A percentile compares a stretch with the other conserved stretches of the same genome.
phyloP scores from a whole-genome alignment of 1,284 basidiomycete species.

The Cutaneotrichosporon sp. region DNA sequence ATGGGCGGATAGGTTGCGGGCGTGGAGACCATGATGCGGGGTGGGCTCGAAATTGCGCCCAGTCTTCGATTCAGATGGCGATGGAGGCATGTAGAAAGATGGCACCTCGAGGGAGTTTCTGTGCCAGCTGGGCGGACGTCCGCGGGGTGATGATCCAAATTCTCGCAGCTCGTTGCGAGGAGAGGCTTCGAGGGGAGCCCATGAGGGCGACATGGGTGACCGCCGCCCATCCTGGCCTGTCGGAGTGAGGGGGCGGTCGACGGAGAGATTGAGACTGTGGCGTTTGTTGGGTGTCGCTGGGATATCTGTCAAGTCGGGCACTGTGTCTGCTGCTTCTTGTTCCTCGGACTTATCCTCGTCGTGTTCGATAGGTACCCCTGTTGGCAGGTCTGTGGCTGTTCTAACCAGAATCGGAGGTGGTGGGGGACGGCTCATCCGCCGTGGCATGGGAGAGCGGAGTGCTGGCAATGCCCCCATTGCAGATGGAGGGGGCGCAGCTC shows the following conservation, averaged over 20 bases:
- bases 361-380: background rate
- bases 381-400: constrained; percentile 1
- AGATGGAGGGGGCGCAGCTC: background rate
- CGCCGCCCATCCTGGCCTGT: background rate
- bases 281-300: constrained; percentile 2
- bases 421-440: background rate
- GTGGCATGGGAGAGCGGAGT: background rate
- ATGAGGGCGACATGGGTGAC: background rate
- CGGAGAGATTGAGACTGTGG: background rate
- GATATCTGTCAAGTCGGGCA: constrained; percentile 2
- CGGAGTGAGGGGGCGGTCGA: constrained; percentile 4
- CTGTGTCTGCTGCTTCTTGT: constrained; percentile 1
- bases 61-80: background rate
- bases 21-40: constrained; percentile 58
- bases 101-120: constrained; percentile 7
- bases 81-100: background rate
- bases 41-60: background rate
- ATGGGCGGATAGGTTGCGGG: constrained; percentile 82
- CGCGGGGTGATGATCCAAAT: background rate
- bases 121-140: background rate
- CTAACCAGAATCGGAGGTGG: constrained; percentile 11
- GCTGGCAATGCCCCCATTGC: background rate
- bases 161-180: background rate
- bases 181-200: background rate
- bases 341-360: background rate